phyloP scores from a whole-genome alignment of 2,329 filamentous ascomycete species.

The Penicillium digitatum region DNA sequence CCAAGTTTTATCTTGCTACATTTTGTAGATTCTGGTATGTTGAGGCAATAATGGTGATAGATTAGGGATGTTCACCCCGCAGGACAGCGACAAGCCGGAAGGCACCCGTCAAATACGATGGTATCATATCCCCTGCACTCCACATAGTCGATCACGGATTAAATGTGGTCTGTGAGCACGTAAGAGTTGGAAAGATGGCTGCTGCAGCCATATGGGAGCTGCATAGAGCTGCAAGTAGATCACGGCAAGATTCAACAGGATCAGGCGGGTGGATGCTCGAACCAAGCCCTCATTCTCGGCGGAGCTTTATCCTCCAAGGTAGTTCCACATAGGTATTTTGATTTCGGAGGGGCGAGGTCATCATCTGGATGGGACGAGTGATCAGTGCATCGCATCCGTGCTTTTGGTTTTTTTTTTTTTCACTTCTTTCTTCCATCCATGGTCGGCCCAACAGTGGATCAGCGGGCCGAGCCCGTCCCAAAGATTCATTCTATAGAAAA shows the following conservation, averaged over 20 bases:
- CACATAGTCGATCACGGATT: conserved; percentile 4
- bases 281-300: not conserved
- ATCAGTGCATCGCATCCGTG: conserved; percentile 22
- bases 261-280: conserved; percentile 4
- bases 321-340: not conserved
- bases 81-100: not conserved
- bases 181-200: conserved; percentile 1
- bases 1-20: not conserved
- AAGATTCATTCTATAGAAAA: conserved; percentile 4
- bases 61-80: not conserved
- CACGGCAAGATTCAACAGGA: not conserved
- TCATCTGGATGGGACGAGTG: conserved; percentile 22
- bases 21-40: not conserved
- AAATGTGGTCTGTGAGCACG: conserved; percentile 6
- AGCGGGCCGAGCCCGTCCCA: conserved; percentile 22
- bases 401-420: conserved; percentile 6
- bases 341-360: conserved; percentile 8
- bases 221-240: conserved; percentile 8
- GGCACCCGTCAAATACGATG: conserved; percentile 1
- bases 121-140: conserved; percentile 7
- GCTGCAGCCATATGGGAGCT: conserved; percentile 6
- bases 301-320: not conserved
- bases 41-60: not conserved
- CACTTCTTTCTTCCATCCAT: not conserved
- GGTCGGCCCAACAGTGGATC: conserved; percentile 19